Evolutionary conservation across 495 filamentous ascomycete species (phyloP), one percentile per base, ranked within the genome.

Genomic region (Talaromyces borbonicus): DNA sequence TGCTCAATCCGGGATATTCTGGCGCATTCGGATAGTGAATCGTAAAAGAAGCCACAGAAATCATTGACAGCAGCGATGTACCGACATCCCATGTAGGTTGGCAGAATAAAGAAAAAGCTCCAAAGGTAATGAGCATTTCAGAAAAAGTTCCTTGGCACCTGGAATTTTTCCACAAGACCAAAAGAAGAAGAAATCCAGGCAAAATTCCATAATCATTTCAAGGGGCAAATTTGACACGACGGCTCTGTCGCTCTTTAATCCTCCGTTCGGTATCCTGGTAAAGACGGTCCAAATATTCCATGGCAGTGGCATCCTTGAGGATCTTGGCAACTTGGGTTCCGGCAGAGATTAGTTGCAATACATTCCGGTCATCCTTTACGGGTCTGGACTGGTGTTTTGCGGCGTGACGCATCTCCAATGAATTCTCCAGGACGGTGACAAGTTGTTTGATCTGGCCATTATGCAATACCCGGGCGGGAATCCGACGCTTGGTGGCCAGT

Each of bases 401-500:
- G 53, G 80, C 79, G 56, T 90, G 85, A 48, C 85, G 77, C 83
- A 88, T 86, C 67, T 89, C 85, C 63, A 88, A 65, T 46, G 84
- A 87, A 55, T 88, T 88, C 55, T 88, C 84, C 59, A 90, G 63
- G 22, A 89, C 77, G 32, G 85, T 89, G 47, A 87, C 82, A 57
- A 90, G 74, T 60, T 90, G 84, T 60, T 89, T 90, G 66, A 93
- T 93, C 63, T 90, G 86, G 49, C 84, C 81, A 61, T 90, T 85
- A 66, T 93, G 89, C 27, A 93, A 67, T 9, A 89, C 81, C 42
- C 85, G 71, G 15, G 86, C 81, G 14, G 87, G 87, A 52, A 93
- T 90, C 35, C 85, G 78, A 22, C 87, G 73, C 65, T 90, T 89
- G 26, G 85, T 90, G 26, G 87, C 86, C 48, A 93, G 71, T 29